Percentiles rank a stretch among this genome's conserved stretches.
Evolutionary conservation across 345 rosid species (phyloP).

Genomic region (Lepidium aucheri): DNA sequence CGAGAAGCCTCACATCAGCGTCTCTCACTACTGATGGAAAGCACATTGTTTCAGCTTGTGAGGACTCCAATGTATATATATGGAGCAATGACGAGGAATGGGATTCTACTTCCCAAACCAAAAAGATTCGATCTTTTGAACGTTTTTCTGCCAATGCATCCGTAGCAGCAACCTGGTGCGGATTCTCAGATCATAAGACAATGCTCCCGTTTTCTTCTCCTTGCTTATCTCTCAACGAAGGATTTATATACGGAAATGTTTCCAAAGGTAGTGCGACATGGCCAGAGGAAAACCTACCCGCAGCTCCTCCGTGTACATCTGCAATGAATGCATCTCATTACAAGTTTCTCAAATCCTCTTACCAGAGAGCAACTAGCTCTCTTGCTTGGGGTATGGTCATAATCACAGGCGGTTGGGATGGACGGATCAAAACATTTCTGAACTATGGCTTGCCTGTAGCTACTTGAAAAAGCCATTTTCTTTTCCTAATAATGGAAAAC

Average conservation of each 20-base stretch:
- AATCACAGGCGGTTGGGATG: slow-evolving; percentile 90
- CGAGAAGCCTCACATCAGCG: slow-evolving; percentile 52
- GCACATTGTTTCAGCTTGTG: slow-evolving; percentile 70
- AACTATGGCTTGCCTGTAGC: slow-evolving; percentile 82
- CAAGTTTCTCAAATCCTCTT: slow-evolving; percentile 67
- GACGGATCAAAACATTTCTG: slow-evolving; percentile 78
- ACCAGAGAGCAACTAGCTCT: slow-evolving; percentile 57
- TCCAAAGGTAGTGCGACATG: slow-evolving; percentile 47
- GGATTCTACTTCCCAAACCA: slow-evolving; percentile 23
- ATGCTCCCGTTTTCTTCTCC: slow-evolving; percentile 40
- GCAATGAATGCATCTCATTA: slow-evolving; percentile 49
- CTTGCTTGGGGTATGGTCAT: slow-evolving; percentile 91
- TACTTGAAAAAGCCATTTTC: slow-evolving; percentile 3
- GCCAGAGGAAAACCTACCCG: slow-evolving; percentile 69
- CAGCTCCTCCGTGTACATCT: slow-evolving; percentile 24
- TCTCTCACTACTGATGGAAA: slow-evolving; percentile 68
- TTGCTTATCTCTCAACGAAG: slow-evolving; percentile 44
- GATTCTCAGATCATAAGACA: slow-evolving; percentile 29
- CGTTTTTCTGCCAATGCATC: slow-evolving; percentile 71
- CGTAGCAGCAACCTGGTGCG: slow-evolving; percentile 73
- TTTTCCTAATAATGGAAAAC: slow-evolving; percentile 5
- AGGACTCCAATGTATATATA: slow-evolving; percentile 63
- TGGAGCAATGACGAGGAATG: slow-evolving; percentile 48
- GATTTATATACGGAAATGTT: slow-evolving; percentile 41
- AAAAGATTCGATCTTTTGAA: slow-evolving; percentile 57